Base-by-base conservation (phyloP, 352 stramenopile species). In the Pseudoperonospora humuli region DNA sequence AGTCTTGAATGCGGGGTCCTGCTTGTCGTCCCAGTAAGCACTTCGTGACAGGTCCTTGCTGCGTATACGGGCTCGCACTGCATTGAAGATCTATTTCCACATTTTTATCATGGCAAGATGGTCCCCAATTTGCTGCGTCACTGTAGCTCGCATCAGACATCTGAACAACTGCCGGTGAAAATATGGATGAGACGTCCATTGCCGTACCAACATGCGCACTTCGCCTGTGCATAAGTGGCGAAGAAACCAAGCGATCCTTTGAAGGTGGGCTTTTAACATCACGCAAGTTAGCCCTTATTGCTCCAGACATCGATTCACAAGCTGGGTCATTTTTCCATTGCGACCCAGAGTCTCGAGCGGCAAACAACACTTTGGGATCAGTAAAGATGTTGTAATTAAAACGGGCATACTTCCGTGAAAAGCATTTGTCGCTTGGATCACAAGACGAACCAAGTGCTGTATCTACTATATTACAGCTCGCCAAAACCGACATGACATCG, bases 321-420 rank as follows among this genome's bases (percentile, higher is more conserved):
- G 2, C 52, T 14, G 34, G 32, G 21, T 35, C n/a, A 34, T 18
- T n/a, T 21, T 26, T 34, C 36, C 27, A 44, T 13, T 45, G 28
- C 15, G 34, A 32, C 19, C 33, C 27, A 25, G 23, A 35, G 1
- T 50, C 32, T 29, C 43, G 32, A 26, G 27, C 24, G 32, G 56
- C 57, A 55, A 52, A 64, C 44, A 71, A 61, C 9, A 51, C 43
- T 4, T 40, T 54, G 19, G 56, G 42, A 33, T 69, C 38, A 3
- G 45, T 74, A 20, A 86, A 82, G 25, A 86, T 51, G 6, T 45
- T 57, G 21, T 70, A 64, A 45, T 86, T 84, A 48, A 86, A 83
- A 1, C 48, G 49, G 4, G 78, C 59, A 33, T 63, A 56, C 39
- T 85, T 87, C 14, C 65, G 57, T n/a, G 47, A 38, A 14, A 38